A percentile compares a stretch with the other conserved stretches of the same genome.
Evolutionary conservation across 2,329 filamentous ascomycete genomes (phyloP).

Genomic region (Macrophomina tecta): DNA sequence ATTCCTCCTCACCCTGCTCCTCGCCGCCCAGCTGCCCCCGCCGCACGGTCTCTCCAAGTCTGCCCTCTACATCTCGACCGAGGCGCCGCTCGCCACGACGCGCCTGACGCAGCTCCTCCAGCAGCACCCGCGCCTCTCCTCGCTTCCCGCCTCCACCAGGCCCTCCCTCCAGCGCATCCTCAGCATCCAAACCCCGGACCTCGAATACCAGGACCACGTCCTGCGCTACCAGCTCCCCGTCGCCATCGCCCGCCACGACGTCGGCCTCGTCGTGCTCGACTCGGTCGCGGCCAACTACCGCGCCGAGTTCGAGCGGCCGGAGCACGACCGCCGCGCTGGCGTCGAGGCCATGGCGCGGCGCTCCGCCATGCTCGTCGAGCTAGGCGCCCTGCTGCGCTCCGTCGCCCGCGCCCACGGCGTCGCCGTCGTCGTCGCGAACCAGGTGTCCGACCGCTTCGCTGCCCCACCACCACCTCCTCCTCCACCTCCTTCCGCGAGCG

Average conservation of each 20-base stretch:
- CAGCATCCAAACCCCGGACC: constrained; percentile 82
- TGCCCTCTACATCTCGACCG: constrained; percentile 94
- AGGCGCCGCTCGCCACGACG: constrained; percentile 80
- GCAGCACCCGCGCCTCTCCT: constrained; percentile 66
- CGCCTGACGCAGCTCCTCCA: constrained; percentile 81
- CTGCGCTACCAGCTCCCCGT: constrained; percentile 90
- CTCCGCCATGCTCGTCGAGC: constrained; percentile 74
- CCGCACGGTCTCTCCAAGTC: constrained; percentile 73
- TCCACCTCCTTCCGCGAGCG: constrained; percentile 17
- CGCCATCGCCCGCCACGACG: constrained; percentile 73
- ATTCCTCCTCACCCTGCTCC: constrained; percentile 81
- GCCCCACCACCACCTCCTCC: constrained; percentile 31
- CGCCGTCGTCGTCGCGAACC: constrained; percentile 91
- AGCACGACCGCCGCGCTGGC: constrained; percentile 37
- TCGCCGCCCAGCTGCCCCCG: constrained; percentile 80
- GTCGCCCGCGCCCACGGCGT: constrained; percentile 76
- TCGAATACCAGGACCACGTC: constrained; percentile 96
- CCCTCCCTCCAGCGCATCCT: constrained; percentile 79
- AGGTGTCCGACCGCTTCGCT: constrained; percentile 87
- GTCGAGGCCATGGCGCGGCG: constrained; percentile 70
- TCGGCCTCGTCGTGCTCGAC: constrained; percentile 86
- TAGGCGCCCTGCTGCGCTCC: constrained; percentile 76
- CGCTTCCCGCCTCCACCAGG: constrained; percentile 46
- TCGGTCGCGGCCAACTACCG: constrained; percentile 95
- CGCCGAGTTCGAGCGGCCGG: constrained; percentile 77